phyloP scores from a whole-genome alignment of 2,329 filamentous ascomycete genomes.

The Cadophora sp. region DNA sequence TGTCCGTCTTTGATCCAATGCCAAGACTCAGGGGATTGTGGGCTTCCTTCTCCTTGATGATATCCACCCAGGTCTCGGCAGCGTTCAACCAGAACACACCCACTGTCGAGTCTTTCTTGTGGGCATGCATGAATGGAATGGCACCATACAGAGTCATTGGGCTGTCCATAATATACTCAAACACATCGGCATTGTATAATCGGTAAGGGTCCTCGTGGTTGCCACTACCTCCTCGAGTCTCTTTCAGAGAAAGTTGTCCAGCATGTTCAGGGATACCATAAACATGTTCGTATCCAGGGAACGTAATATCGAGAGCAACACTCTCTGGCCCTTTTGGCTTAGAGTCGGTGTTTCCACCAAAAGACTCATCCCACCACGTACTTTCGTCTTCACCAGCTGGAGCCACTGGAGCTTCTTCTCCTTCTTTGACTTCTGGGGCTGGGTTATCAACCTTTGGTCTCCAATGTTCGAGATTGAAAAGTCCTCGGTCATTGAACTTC shows the following conservation, averaged over 20 bases:
- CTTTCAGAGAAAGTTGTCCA: slow-evolving; percentile 83
- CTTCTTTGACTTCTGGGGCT: slow-evolving; percentile 45
- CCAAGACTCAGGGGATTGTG: slow-evolving; percentile 82
- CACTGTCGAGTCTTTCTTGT: slow-evolving; percentile 90
- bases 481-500: slow-evolving; percentile 86
- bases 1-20: slow-evolving; percentile 71
- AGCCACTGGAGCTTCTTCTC: slow-evolving; percentile 47
- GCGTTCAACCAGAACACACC: slow-evolving; percentile 98
- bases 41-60: slow-evolving; percentile 78
- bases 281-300: slow-evolving; percentile 89
- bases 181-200: slow-evolving; percentile 95
- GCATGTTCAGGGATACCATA: slow-evolving; percentile 95
- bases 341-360: slow-evolving; percentile 92
- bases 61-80: slow-evolving; percentile 97
- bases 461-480: slow-evolving; percentile 97
- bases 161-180: slow-evolving; percentile 96
- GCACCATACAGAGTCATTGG: slow-evolving; percentile 98
- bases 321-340: slow-evolving; percentile 97
- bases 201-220: slow-evolving; percentile 91
- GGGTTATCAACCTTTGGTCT: slow-evolving; percentile 76
- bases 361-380: slow-evolving; percentile 98
- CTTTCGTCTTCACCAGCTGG: slow-evolving; percentile 72
- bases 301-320: slow-evolving; percentile 87
- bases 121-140: slow-evolving; percentile 97
- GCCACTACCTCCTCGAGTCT: slow-evolving; percentile 87